Evolutionary conservation across 768 basidiomycete genomes (phyloP).

Genomic region (Collybia sordida): DNA sequence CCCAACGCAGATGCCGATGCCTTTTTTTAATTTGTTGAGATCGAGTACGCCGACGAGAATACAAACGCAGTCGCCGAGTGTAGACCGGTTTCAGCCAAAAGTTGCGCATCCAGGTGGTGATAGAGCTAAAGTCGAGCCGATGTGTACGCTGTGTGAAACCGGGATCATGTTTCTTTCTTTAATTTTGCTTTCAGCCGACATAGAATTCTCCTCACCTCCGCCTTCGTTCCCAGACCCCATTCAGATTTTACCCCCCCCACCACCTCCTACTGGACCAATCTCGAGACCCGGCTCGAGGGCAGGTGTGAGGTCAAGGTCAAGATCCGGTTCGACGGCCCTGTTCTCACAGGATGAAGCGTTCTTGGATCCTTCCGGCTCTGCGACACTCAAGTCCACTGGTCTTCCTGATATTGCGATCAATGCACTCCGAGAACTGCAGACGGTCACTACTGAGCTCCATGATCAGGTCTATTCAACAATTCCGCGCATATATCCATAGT

Average conservation of each 20-base stretch:
- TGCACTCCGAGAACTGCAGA: conserved; percentile 10
- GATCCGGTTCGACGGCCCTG: conserved; percentile 2
- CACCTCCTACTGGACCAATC: conserved; percentile 7
- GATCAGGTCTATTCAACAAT: conserved; percentile 10
- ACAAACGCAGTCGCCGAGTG: too few species aligned
- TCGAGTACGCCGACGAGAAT: too few species aligned
- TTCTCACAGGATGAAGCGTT: not conserved
- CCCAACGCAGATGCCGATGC: too few species aligned
- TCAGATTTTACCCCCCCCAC: conserved; percentile 15
- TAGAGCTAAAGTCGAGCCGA: too few species aligned
- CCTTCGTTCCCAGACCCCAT: conserved; percentile 5
- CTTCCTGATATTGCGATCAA: conserved; percentile 12
- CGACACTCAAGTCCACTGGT: conserved; percentile 5
- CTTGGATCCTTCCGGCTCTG: not conserved
- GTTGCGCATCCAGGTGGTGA: too few species aligned
- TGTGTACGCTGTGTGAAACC: too few species aligned
- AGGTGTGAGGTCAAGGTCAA: not conserved
- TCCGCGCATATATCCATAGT: not conserved
- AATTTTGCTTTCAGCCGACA: conserved; percentile 1
- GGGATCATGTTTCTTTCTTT: too few species aligned
- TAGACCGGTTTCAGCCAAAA: too few species aligned
- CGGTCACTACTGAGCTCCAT: conserved; percentile 9
- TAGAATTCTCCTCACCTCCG: conserved; percentile 4
- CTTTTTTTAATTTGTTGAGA: too few species aligned
- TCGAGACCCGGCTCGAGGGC: conserved; percentile 10